Evolutionary conservation across 495 filamentous ascomycete genomes (phyloP).

Genomic region (Viridothelium virens): DNA sequence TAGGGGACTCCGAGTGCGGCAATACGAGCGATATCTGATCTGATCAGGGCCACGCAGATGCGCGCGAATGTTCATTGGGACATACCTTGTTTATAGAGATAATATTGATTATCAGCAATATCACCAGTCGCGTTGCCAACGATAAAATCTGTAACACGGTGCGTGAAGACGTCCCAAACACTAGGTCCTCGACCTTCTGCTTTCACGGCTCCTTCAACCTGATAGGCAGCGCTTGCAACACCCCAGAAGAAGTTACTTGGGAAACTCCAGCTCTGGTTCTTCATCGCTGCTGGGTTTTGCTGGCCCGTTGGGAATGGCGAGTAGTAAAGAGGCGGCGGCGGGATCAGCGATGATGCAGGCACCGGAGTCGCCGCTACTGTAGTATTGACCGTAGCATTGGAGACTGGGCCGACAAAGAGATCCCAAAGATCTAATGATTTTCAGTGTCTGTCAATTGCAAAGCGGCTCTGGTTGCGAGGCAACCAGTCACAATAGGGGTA

Average conservation of each 20-base stretch:
- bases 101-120: slow-evolving; percentile 31
- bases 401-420: slow-evolving; percentile 32
- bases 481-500: background rate
- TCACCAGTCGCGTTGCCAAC: slow-evolving; percentile 23
- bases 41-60: background rate
- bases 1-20: slow-evolving; percentile 30
- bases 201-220: slow-evolving; percentile 32
- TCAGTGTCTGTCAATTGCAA: background rate
- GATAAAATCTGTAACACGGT: slow-evolving; percentile 26
- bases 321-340: slow-evolving; percentile 25
- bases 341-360: slow-evolving; percentile 29
- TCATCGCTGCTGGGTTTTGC: slow-evolving; percentile 15
- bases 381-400: slow-evolving; percentile 38
- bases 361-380: slow-evolving; percentile 42
- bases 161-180: slow-evolving; percentile 23
- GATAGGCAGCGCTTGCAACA: slow-evolving; percentile 29
- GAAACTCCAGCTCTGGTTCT: slow-evolving; percentile 23
- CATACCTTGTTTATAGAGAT: slow-evolving; percentile 32
- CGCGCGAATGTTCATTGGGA: background rate
- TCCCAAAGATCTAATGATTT: slow-evolving; percentile 20
- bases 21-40: slow-evolving; percentile 29
- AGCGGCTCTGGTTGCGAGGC: background rate
- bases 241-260: slow-evolving; percentile 30
- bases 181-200: slow-evolving; percentile 29
- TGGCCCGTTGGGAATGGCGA: slow-evolving; percentile 21